Evolutionary conservation across 768 basidiomycete species (phyloP).

Genomic region (Suillus luteus): DNA sequence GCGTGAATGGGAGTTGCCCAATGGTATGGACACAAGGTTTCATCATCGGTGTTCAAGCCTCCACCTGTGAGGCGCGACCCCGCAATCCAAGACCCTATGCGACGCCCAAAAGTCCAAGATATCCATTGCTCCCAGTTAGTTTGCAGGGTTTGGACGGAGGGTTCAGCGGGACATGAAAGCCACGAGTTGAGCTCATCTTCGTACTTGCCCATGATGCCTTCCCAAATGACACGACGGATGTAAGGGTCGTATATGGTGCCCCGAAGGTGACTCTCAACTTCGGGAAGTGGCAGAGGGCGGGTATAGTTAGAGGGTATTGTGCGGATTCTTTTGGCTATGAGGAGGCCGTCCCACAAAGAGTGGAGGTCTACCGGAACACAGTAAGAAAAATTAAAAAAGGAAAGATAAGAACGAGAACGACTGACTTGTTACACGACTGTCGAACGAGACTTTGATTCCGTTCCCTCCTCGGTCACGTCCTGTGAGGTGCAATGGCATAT

Average conservation of each 20-base stretch:
- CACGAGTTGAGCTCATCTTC: slow-evolving; percentile 57
- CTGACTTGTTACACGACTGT: slow-evolving; percentile 71
- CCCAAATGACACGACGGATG: slow-evolving; percentile 84
- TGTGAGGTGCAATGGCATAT: slow-evolving; percentile 90
- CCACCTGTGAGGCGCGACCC: slow-evolving; percentile 23
- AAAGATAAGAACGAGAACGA: slow-evolving; percentile 14
- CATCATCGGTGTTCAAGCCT: slow-evolving; percentile 50
- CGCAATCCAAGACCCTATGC: slow-evolving; percentile 18
- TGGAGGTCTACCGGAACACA: slow-evolving; percentile 62
- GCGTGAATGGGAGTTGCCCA: slow-evolving; percentile 76
- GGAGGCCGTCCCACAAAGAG: slow-evolving; percentile 81
- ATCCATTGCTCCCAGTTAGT: slow-evolving; percentile 35
- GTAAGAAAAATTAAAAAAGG: neutral
- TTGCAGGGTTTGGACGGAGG: slow-evolving; percentile 12
- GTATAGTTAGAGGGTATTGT: slow-evolving; percentile 77
- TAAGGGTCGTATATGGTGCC: slow-evolving; percentile 87
- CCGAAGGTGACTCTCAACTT: slow-evolving; percentile 66
- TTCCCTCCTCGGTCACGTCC: slow-evolving; percentile 91
- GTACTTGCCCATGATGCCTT: slow-evolving; percentile 79
- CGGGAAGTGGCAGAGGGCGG: slow-evolving; percentile 62
- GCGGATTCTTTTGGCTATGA: slow-evolving; percentile 84
- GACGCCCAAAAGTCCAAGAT: slow-evolving; percentile 13
- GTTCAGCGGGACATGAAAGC: slow-evolving; percentile 60
- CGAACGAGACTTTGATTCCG: slow-evolving; percentile 71
- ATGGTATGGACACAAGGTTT: slow-evolving; percentile 67